phyloP scores from a whole-genome alignment of 306 rosid species.

The Quercus mongolica region DNA sequence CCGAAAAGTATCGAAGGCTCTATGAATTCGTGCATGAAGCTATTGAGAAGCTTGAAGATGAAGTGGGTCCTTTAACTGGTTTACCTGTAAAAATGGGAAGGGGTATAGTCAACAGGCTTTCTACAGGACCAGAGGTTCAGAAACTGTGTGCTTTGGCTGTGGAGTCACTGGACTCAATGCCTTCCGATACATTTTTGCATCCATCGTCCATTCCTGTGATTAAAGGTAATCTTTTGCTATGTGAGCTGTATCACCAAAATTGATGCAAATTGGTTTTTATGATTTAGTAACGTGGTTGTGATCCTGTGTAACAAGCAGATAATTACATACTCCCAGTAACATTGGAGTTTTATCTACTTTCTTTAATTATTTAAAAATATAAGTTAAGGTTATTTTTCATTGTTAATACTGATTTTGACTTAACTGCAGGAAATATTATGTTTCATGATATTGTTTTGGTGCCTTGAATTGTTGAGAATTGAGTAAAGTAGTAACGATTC shows the following conservation, averaged over 20 bases:
- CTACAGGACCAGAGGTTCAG: slow-evolving; percentile 96
- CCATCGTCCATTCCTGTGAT: slow-evolving; percentile 22
- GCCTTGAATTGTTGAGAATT: slow-evolving; percentile 12
- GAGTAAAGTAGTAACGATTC: slow-evolving; percentile 3
- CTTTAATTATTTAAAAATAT: background rate
- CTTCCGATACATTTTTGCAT: slow-evolving; percentile 33
- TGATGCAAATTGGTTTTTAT: background rate
- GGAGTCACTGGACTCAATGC: slow-evolving; percentile 63
- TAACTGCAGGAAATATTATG: background rate
- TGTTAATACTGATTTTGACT: background rate
- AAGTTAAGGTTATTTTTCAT: background rate
- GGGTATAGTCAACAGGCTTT: slow-evolving; percentile 96
- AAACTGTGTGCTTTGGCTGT: slow-evolving; percentile 75
- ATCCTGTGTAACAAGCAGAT: background rate
- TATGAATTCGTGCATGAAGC: slow-evolving; percentile 66
- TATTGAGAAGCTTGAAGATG: slow-evolving; percentile 79
- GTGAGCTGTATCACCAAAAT: background rate
- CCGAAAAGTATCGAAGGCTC: slow-evolving; percentile 53
- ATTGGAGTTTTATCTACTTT: background rate
- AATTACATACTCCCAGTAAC: background rate
- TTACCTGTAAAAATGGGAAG: slow-evolving; percentile 85
- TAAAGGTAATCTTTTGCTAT: slow-evolving; percentile 45
- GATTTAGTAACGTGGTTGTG: background rate
- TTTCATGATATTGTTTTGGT: background rate
- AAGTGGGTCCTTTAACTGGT: slow-evolving; percentile 78